phyloP scores from a whole-genome alignment of 768 basidiomycete genomes.

The Boletus huronensis region DNA sequence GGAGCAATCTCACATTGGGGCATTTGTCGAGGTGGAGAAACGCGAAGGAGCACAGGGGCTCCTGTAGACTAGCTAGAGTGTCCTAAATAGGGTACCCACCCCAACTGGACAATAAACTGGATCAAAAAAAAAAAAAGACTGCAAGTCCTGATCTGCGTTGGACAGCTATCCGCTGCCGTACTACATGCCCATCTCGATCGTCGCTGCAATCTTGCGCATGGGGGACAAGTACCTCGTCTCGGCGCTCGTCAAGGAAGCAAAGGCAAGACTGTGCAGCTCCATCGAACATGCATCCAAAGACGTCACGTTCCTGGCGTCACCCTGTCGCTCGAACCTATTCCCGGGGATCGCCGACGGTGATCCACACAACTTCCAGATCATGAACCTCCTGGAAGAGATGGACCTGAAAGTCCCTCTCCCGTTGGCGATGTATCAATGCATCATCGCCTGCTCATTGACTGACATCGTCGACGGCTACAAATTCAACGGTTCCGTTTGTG shows the following conservation, averaged over 20 bases:
- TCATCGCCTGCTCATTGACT: background rate
- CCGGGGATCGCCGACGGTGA: conserved; percentile 1
- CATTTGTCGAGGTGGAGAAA: too few relatives aligned
- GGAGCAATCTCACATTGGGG: too few relatives aligned
- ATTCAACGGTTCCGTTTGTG: background rate
- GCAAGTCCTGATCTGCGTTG: too few relatives aligned
- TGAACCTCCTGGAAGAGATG: conserved; percentile 12
- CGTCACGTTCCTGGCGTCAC: too few relatives aligned
- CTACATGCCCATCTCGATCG: background rate
- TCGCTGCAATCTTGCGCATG: too few relatives aligned
- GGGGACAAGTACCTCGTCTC: too few relatives aligned
- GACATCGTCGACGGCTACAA: conserved; percentile 4
- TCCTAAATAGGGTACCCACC: too few relatives aligned
- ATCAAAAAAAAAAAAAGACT: too few relatives aligned
- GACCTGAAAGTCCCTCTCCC: conserved; percentile 2
- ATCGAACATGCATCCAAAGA: background rate
- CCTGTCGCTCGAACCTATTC: background rate
- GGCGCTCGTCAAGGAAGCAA: conserved; percentile 3
- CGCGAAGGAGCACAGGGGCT: too few relatives aligned
- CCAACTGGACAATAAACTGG: too few relatives aligned
- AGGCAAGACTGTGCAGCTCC: background rate
- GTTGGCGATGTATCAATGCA: conserved; percentile 7
- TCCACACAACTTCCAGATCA: conserved; percentile 15
- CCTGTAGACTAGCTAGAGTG: too few relatives aligned
- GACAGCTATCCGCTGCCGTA: background rate